Evolutionary conservation across 805 yeast genomes (phyloP).

Genomic region (Scheffersomyces lignosus): DNA sequence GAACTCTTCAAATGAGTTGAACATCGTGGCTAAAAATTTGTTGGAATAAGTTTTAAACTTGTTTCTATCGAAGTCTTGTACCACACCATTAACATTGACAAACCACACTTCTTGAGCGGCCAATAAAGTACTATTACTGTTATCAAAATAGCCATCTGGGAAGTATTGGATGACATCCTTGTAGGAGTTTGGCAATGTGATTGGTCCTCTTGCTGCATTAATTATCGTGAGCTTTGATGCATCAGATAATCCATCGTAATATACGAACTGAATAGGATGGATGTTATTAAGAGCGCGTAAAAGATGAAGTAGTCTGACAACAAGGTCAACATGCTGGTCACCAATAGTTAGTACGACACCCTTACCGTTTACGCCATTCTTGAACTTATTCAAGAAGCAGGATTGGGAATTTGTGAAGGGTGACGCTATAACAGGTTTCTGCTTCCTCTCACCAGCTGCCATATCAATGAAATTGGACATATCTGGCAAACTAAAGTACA

Average conservation of each 20-base stretch:
- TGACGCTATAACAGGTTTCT: conserved; percentile 7
- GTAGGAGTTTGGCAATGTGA: conserved; percentile 23
- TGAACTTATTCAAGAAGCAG: conserved; percentile 30
- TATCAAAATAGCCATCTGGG: conserved; percentile 21
- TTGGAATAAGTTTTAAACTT: conserved; percentile 33
- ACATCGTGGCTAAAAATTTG: conserved; percentile 35
- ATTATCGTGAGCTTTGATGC: conserved; percentile 12
- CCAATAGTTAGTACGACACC: conserved; percentile 35
- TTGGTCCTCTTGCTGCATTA: conserved; percentile 2
- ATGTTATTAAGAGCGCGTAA: conserved; percentile 50
- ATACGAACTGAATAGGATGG: conserved; percentile 44
- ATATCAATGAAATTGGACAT: conserved; percentile 22
- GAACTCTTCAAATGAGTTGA: conserved; percentile 45
- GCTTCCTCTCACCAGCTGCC: neutral
- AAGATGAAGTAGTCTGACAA: conserved; percentile 48
- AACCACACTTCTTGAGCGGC: conserved; percentile 41
- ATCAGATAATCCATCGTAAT: conserved; percentile 29
- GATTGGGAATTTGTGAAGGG: conserved; percentile 15
- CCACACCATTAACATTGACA: conserved; percentile 26
- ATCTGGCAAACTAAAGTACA: conserved; percentile 28
- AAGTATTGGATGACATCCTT: conserved; percentile 18
- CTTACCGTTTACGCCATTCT: conserved; percentile 29
- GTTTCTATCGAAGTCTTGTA: conserved; percentile 15
- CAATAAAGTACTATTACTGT: conserved; percentile 19
- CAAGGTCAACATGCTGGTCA: conserved; percentile 29